These are phyloP conservation scores for Neurospora crassa DNA, from an alignment of 2,329 filamentous ascomycete species.

Conservation along the genomic window DNA sequence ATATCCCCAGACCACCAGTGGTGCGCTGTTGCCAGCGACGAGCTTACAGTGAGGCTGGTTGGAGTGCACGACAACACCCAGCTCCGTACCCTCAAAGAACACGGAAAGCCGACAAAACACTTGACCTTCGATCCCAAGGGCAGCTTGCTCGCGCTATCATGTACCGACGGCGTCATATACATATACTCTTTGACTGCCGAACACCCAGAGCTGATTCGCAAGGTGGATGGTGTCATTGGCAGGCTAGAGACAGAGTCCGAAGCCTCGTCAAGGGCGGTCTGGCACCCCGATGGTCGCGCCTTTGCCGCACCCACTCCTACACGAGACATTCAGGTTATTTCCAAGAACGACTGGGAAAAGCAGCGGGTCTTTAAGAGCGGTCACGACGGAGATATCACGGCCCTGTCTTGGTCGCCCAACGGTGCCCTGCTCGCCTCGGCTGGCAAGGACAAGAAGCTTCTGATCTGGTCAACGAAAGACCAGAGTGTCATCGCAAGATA, in stretches of 20 bases:
- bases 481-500: slow-evolving; percentile 71
- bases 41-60: slow-evolving; percentile 83
- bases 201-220: slow-evolving; percentile 70
- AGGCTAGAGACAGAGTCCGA: slow-evolving; percentile 69
- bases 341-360: slow-evolving; percentile 81
- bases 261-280: slow-evolving; percentile 63
- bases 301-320: slow-evolving; percentile 80
- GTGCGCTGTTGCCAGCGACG: slow-evolving; percentile 95
- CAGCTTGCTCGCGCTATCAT: slow-evolving; percentile 67
- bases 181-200: slow-evolving; percentile 75
- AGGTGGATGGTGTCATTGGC: slow-evolving; percentile 78
- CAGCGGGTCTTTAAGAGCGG: slow-evolving; percentile 71
- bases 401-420: slow-evolving; percentile 88
- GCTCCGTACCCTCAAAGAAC: slow-evolving; percentile 72
- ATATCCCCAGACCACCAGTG: slow-evolving; percentile 74
- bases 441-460: slow-evolving; percentile 56
- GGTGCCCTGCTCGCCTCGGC: slow-evolving; percentile 74
- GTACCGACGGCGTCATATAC: slow-evolving; percentile 82
- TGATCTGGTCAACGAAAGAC: slow-evolving; percentile 84
- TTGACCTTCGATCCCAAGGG: slow-evolving; percentile 79
- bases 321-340: slow-evolving; percentile 76
- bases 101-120: slow-evolving; percentile 81
- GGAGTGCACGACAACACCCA: slow-evolving; percentile 68
- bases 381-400: slow-evolving; percentile 77
- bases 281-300: slow-evolving; percentile 91